Conservation (phyloP, 495 filamentous ascomycete species). For the Parathielavia appendiculata region DNA sequence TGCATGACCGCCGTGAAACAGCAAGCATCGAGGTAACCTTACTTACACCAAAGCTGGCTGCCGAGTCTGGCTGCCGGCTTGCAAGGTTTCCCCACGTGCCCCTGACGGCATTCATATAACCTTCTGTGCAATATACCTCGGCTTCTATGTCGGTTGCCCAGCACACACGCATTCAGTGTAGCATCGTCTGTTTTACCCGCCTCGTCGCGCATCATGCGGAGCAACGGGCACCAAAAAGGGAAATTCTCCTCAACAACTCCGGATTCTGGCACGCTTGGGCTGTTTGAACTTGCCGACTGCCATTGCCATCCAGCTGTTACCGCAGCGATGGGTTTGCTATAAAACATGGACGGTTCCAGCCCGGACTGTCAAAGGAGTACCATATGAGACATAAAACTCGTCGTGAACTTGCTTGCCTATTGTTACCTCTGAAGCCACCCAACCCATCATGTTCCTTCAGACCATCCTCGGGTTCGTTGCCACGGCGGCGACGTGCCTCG, state of each 20-base stretch:
- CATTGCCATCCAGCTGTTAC: neutral
- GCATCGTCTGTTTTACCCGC: constrained; percentile 8
- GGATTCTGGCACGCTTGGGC: neutral
- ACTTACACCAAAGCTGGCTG: neutral
- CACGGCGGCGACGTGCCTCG: constrained; percentile 17
- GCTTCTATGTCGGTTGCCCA: neutral
- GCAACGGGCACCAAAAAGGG: neutral
- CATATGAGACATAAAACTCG: no score
- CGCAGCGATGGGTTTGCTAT: neutral
- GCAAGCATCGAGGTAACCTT: no score
- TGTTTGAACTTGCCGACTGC: constrained; percentile 12
- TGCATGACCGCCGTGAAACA: no score
- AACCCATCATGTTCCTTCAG: constrained; percentile 19
- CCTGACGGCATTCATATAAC: neutral
- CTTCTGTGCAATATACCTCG: neutral
- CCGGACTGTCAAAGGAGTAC: neutral
- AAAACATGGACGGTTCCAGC: neutral
- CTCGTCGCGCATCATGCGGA: neutral
- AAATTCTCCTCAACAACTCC: neutral
- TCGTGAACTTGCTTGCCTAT: neutral
- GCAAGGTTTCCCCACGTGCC: neutral
- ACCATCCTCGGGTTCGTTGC: constrained; percentile 22
- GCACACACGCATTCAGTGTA: neutral
- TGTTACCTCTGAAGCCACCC: neutral
- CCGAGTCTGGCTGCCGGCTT: neutral